These are phyloP conservation scores for Tulasnella sp. DNA, from an alignment of 768 basidiomycete species.

Conservation along the genomic window DNA sequence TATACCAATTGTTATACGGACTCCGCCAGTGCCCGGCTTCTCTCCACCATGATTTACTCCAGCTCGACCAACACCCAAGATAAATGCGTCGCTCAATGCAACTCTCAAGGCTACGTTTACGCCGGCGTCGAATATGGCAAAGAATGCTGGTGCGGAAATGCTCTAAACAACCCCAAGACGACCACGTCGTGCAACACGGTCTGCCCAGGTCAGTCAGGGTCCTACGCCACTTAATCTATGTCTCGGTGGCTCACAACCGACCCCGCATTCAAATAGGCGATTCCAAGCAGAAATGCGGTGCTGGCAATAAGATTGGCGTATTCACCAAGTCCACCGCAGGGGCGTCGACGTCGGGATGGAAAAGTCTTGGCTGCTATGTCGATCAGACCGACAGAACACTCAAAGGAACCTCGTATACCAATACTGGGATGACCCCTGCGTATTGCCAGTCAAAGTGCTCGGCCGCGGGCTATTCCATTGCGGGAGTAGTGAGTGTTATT, in stretches of 20 bases:
- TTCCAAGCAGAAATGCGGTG: conserved; percentile 26
- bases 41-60: conserved; percentile 15
- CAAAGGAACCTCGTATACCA: not conserved
- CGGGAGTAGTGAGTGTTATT: not conserved
- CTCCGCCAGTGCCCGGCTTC: not conserved
- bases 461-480: not conserved
- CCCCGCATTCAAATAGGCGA: not conserved
- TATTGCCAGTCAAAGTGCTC: conserved; percentile 6
- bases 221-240: not conserved
- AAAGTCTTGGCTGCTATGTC: conserved; percentile 23
- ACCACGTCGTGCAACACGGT: conserved; percentile 20
- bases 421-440: conserved; percentile 11
- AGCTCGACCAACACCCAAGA: conserved; percentile 18
- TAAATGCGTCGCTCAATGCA: conserved; percentile 28
- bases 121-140: conserved; percentile 34
- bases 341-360: conserved; percentile 2
- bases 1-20: conserved; percentile 28
- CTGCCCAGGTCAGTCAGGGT: conserved; percentile 5
- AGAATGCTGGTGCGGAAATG: conserved; percentile 36
- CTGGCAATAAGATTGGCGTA: conserved; percentile 13
- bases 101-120: conserved; percentile 20
- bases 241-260: not conserved
- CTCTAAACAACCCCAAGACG: not conserved
- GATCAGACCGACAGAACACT: conserved; percentile 14
- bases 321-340: not conserved